Base-by-base conservation (phyloP, 768 basidiomycete genomes). In the Termitomyces sp. region DNA sequence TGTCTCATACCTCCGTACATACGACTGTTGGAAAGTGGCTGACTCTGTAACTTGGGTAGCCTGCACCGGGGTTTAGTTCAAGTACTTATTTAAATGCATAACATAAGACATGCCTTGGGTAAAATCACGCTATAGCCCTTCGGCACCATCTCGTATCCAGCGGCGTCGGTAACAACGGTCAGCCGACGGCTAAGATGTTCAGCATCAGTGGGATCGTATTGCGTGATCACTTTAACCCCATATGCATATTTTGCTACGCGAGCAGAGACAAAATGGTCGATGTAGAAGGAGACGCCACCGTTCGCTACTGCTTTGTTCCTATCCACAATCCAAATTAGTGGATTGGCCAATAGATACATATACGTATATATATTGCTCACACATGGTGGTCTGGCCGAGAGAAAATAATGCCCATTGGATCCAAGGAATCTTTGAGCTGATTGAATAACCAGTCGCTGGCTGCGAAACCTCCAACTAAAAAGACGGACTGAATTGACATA, bases 381-480 rank as follows among this genome's bases (percentile, higher is more conserved):
- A 78, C 62, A 42, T 76, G 73, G 29, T 65, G 68, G 56, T 82
- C 79, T 0, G 79, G 79, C 20, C 79, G 67, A 44, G 66, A 70
- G 35, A 80, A 59, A 22, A 48, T 62, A 35, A 81, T 61, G 20
- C 71, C 67, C 3, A 69, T 29, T 4, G 61, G 50, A 15, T 70
- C 66, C 6, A 81, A 69, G 15, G 71, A 60, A 31, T 54, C 58
- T 46, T 74, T 72, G 20, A 81, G 70, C 43, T 70, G 67, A 1
- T 66, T 57, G 56, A 76, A 81, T 16, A 83, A 63, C 72, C 74
- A 81, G 41, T 77, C 74, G 54, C 73, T 81, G 1, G 78, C 76
- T 10, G 76, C 75, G 63, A 82, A 82, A 0, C 80, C 81, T 7
- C 82, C 81, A 3, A 83, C 80, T 12, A 82, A 66, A 50, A 82